Evolutionary conservation across 2,329 filamentous ascomycete species (phyloP).

Genomic region (Aureobasidium vineae): DNA sequence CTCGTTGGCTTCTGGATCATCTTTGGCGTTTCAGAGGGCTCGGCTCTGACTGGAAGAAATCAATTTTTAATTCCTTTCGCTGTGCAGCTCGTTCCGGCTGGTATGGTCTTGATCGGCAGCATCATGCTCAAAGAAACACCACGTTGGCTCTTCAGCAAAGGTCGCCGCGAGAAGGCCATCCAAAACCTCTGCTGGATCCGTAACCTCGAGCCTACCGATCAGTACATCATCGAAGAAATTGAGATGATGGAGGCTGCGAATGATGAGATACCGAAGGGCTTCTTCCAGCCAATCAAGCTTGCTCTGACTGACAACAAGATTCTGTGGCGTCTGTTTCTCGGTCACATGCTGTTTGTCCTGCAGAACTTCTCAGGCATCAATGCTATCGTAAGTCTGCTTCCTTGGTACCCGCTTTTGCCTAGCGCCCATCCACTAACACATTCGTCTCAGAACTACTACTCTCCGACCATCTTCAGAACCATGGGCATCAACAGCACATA

Average conservation of each 20-base stretch:
- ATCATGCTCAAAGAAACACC: constrained; percentile 48
- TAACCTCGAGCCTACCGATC: constrained; percentile 55
- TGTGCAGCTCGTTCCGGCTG: constrained; percentile 66
- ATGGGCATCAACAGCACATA: constrained; percentile 62
- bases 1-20: constrained; percentile 54
- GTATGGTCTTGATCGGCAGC: constrained; percentile 52
- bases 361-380: constrained; percentile 29
- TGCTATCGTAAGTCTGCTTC: constrained; percentile 25
- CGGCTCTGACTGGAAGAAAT: constrained; percentile 43
- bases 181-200: constrained; percentile 61
- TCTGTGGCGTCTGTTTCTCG: constrained; percentile 29
- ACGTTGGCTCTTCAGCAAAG: constrained; percentile 47
- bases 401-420: too few relatives aligned
- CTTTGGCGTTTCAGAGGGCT: constrained; percentile 46
- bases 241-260: constrained; percentile 69
- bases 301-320: constrained; percentile 28
- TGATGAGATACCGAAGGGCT: constrained; percentile 46
- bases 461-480: constrained; percentile 65
- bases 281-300: constrained; percentile 28
- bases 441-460: constrained; percentile 54
- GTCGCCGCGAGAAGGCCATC: constrained; percentile 43
- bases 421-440: neutral
- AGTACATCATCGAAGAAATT: constrained; percentile 73
- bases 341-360: constrained; percentile 29
- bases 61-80: constrained; percentile 55